Evolutionary conservation across 305 asterid species (phyloP).

Genomic region (Caryopteris hybrid): DNA sequence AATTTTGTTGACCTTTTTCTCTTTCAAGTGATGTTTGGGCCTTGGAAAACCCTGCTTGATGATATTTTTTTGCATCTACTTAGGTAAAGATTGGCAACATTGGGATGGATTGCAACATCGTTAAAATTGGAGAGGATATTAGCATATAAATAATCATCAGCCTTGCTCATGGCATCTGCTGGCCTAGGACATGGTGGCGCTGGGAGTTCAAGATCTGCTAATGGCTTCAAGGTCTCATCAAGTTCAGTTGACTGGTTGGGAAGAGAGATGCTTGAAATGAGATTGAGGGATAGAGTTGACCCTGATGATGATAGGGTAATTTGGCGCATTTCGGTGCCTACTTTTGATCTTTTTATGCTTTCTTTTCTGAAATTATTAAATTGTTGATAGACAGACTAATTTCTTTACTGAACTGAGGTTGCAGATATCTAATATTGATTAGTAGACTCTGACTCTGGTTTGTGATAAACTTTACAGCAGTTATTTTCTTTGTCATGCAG

Average conservation of each 20-base stretch:
- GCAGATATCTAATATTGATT: slow-evolving; percentile 3
- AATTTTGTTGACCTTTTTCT: slow-evolving; percentile 2
- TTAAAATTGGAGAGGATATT: slow-evolving; percentile 30
- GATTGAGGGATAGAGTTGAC: slow-evolving; percentile 74
- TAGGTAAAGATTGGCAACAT: slow-evolving; percentile 42
- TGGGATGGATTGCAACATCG: slow-evolving; percentile 35
- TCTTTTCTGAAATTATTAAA: slow-evolving; percentile 5
- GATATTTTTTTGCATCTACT: slow-evolving; percentile 18
- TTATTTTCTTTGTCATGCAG: slow-evolving; percentile 43
- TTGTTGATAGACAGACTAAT: background rate
- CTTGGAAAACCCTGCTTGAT: slow-evolving; percentile 8
- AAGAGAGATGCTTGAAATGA: slow-evolving; percentile 93
- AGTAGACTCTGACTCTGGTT: slow-evolving; percentile 7
- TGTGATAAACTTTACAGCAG: slow-evolving; percentile 11
- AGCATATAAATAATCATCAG: slow-evolving; percentile 31
- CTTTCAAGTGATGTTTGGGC: slow-evolving; percentile 16
- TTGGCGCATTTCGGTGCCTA: slow-evolving; percentile 17
- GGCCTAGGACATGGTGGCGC: slow-evolving; percentile 92
- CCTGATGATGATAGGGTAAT: slow-evolving; percentile 82
- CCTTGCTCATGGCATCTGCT: slow-evolving; percentile 69
- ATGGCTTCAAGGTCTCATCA: slow-evolving; percentile 89
- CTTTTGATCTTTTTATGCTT: slow-evolving; percentile 3
- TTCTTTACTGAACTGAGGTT: slow-evolving; percentile 9
- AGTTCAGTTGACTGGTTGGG: slow-evolving; percentile 98
- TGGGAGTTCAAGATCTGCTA: slow-evolving; percentile 87